These are phyloP conservation scores for Prosopis cineraria DNA, from an alignment of 306 rosid genomes.

Conservation along the genomic window DNA sequence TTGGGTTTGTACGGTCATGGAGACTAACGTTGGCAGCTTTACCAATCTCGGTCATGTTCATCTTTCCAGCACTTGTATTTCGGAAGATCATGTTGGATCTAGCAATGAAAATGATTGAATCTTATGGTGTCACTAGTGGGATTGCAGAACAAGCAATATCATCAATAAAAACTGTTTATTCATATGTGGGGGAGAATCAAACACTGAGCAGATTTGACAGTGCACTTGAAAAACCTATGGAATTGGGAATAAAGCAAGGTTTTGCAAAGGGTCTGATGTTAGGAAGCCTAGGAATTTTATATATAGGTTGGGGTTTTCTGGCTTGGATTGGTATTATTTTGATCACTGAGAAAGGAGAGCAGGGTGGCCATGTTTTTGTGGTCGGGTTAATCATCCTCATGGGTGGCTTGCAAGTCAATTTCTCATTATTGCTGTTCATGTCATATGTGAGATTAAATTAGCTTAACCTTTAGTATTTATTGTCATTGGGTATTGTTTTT, in stretches of 20 bases:
- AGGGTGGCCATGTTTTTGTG: conserved; percentile 80
- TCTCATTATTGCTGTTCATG: neutral
- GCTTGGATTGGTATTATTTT: conserved; percentile 90
- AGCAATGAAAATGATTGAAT: conserved; percentile 80
- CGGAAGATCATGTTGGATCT: conserved; percentile 79
- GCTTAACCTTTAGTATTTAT: too few species aligned
- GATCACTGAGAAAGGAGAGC: conserved; percentile 66
- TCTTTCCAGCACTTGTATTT: conserved; percentile 69
- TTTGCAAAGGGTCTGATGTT: conserved; percentile 82
- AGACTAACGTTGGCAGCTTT: conserved; percentile 77
- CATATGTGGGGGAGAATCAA: conserved; percentile 80
- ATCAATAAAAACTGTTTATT: conserved; percentile 79
- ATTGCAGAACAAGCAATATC: conserved; percentile 90
- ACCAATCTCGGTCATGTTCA: conserved; percentile 85
- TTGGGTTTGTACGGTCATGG: conserved; percentile 81
- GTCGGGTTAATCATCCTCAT: conserved; percentile 87
- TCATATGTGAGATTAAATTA: too few species aligned
- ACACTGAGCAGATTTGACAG: conserved; percentile 66
- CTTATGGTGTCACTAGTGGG: conserved; percentile 87
- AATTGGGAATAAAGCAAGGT: conserved; percentile 73
- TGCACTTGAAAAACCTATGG: conserved; percentile 66
- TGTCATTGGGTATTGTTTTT: too few species aligned
- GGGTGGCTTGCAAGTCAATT: conserved; percentile 89
- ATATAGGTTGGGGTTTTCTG: conserved; percentile 90
- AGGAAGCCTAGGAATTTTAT: conserved; percentile 90